phyloP scores from a whole-genome alignment of 2,329 filamentous ascomycete species.

The Fusarium siculi region DNA sequence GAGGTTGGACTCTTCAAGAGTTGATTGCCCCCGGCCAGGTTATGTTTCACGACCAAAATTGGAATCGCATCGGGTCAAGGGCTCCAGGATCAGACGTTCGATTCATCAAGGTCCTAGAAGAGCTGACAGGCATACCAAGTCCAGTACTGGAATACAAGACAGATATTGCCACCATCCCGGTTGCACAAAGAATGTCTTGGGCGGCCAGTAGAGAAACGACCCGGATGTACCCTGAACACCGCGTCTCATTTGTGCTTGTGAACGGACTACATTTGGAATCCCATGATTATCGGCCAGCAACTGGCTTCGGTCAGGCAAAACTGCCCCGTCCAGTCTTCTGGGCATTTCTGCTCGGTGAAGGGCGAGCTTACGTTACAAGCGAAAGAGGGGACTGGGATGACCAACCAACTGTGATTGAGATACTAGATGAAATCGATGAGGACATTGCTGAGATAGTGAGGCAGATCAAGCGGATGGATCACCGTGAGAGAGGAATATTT shows the following conservation, averaged over 20 bases:
- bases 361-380: background rate
- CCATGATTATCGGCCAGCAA: accelerated
- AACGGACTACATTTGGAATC: background rate
- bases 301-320: background rate
- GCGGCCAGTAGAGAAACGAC: accelerated
- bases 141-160: accelerated
- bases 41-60: background rate
- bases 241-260: background rate
- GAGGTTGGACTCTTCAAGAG: background rate
- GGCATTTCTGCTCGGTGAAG: background rate
- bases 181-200: background rate
- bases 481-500: background rate
- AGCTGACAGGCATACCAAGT: background rate
- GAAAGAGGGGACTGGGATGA: accelerated
- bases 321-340: accelerated
- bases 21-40: background rate
- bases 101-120: background rate
- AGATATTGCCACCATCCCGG: background rate
- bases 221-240: accelerated
- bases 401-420: background rate
- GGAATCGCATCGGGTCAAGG: background rate
- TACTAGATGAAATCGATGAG: accelerated
- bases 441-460: background rate
- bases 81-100: accelerated
- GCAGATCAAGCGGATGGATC: background rate